Evolutionary conservation across 2,329 filamentous ascomycete genomes (phyloP).

Genomic region (Calonectria honghensis): DNA sequence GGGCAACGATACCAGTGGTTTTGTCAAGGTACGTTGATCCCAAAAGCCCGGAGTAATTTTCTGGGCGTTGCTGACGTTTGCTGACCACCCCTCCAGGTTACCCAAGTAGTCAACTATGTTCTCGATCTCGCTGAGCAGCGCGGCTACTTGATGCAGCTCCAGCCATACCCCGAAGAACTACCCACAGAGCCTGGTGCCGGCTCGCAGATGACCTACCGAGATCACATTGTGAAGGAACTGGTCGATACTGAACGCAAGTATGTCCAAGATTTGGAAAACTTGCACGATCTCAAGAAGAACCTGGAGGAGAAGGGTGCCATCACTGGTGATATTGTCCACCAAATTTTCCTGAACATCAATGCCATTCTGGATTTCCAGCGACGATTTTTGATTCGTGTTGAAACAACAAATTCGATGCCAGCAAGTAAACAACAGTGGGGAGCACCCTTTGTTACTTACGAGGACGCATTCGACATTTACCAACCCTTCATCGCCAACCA

Average conservation of each 20-base stretch:
- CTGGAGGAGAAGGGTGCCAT: constrained; percentile 92
- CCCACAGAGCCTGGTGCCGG: constrained; percentile 69
- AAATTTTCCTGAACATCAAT: constrained; percentile 98
- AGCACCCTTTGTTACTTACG: constrained; percentile 89
- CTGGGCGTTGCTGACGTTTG: not conserved
- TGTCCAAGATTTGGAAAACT: constrained; percentile 95
- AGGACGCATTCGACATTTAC: constrained; percentile 93
- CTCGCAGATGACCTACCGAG: constrained; percentile 82
- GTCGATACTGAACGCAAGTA: constrained; percentile 98
- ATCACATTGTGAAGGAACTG: constrained; percentile 93
- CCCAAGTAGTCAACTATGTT: constrained; percentile 92
- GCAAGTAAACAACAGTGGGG: constrained; percentile 91
- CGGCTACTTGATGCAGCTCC: constrained; percentile 80
- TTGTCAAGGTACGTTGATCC: constrained; percentile 84
- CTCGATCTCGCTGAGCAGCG: constrained; percentile 89
- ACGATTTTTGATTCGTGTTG: constrained; percentile 94
- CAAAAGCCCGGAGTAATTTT: not conserved
- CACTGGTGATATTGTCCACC: constrained; percentile 91
- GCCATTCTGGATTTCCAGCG: constrained; percentile 96
- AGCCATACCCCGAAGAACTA: constrained; percentile 75
- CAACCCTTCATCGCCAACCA: constrained; percentile 98
- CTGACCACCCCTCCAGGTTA: constrained; percentile 71
- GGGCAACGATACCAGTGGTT: constrained; percentile 95
- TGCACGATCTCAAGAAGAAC: constrained; percentile 93
- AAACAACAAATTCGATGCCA: constrained; percentile 92